Conservation (phyloP, 768 basidiomycete genomes). For the Symmetrospora coprosmae region DNA sequence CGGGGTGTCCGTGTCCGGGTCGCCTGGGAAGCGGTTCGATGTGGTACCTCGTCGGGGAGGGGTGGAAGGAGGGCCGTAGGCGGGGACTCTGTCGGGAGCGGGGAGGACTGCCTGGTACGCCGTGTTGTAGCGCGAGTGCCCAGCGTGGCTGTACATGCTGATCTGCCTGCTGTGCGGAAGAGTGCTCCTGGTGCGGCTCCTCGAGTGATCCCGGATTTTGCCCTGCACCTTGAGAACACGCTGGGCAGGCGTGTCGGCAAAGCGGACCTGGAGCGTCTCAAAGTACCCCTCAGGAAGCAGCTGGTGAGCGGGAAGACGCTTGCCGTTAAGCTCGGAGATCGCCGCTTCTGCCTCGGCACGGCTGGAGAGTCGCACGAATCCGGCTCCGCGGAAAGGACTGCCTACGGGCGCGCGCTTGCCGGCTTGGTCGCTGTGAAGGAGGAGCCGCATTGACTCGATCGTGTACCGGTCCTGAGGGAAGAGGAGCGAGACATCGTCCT, state of each 20-base stretch:
- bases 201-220: no score
- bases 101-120: no score
- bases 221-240: neutral
- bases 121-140: no score
- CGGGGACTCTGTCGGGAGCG: no score
- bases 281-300: neutral
- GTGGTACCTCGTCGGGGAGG: no score
- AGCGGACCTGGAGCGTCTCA: constrained; percentile 10
- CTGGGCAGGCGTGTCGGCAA: constrained; percentile 16
- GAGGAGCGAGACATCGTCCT: neutral
- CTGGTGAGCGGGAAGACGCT: neutral
- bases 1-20: no score
- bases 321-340: constrained; percentile 8
- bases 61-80: no score
- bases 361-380: neutral
- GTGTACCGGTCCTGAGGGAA: neutral
- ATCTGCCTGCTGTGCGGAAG: no score
- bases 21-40: no score
- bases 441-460: neutral
- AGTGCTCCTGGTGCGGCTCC: no score
- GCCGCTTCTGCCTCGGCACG: constrained; percentile 1
- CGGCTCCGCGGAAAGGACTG: constrained; percentile 5
- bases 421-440: neutral
- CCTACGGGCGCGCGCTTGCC: neutral
- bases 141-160: no score